Conservation (phyloP, 176 grass and related monocot species). For the Themeda triandra region DNA sequence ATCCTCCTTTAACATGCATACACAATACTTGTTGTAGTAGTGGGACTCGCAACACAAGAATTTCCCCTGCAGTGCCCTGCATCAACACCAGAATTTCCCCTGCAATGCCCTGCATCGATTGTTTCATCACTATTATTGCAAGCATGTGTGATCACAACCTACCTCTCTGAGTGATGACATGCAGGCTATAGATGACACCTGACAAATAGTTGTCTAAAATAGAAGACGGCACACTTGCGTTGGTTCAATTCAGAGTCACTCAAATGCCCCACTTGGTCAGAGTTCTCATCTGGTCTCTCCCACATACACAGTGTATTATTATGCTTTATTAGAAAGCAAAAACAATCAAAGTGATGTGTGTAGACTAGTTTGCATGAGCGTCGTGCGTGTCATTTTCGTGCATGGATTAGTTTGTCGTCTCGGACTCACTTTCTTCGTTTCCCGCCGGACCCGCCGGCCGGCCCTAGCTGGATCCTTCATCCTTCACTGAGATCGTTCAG, state of each 20-base stretch:
- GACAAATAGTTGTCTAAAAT: too few relatives aligned
- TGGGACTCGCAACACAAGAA: too few relatives aligned
- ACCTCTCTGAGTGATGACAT: too few relatives aligned
- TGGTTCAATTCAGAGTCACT: conserved; percentile 24
- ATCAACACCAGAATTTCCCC: too few relatives aligned
- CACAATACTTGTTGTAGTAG: too few relatives aligned
- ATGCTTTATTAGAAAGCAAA: background rate
- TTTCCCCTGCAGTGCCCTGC: too few relatives aligned
- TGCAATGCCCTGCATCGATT: too few relatives aligned
- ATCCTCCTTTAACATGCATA: too few relatives aligned
- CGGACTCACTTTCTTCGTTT: background rate
- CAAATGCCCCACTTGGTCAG: background rate
- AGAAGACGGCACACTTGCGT: background rate
- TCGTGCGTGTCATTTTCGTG: background rate
- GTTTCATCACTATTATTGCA: too few relatives aligned
- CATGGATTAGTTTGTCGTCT: background rate
- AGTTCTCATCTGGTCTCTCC: background rate
- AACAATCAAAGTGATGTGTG: background rate
- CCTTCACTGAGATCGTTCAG: background rate
- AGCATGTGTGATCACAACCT: background rate
- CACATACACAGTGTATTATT: background rate
- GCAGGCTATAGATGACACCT: too few relatives aligned
- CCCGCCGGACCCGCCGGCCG: background rate
- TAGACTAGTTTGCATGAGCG: background rate
- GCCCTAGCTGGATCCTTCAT: background rate